These are phyloP conservation scores for Annulohypoxylon moriforme DNA, from an alignment of 495 filamentous ascomycete species.

Conservation along the genomic window DNA sequence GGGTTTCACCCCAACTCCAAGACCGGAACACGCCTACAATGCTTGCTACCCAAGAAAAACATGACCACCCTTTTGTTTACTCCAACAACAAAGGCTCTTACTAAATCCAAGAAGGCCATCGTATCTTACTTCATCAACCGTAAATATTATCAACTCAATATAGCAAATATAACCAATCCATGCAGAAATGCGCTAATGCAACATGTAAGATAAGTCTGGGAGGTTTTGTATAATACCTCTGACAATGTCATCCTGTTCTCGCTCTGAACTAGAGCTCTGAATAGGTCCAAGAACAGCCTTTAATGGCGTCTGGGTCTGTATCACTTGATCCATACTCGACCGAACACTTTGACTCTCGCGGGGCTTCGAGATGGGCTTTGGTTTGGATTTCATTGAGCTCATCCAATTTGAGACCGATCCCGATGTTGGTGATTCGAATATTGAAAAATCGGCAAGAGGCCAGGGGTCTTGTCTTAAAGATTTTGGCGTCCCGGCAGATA, in stretches of 20 bases:
- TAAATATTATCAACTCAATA: constrained; percentile 19
- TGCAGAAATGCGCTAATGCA: constrained; percentile 46
- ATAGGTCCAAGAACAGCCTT: constrained; percentile 30
- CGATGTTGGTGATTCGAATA: constrained; percentile 48
- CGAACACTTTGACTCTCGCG: constrained; percentile 17
- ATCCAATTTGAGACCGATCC: constrained; percentile 7
- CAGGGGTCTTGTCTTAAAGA: constrained; percentile 46
- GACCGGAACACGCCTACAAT: constrained; percentile 33
- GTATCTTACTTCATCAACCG: background rate
- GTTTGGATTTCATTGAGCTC: constrained; percentile 4
- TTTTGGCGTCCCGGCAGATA: constrained; percentile 16
- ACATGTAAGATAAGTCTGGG: constrained; percentile 67
- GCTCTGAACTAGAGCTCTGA: constrained; percentile 38
- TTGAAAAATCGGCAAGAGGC: constrained; percentile 52
- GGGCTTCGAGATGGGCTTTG: constrained; percentile 9
- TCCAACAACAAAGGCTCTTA: constrained; percentile 21
- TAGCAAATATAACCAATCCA: constrained; percentile 16
- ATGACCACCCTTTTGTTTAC: constrained; percentile 32
- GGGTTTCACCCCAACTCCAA: constrained; percentile 24
- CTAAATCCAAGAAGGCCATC: constrained; percentile 5
- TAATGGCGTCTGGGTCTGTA: background rate
- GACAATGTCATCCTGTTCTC: constrained; percentile 51
- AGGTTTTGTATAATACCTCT: constrained; percentile 54
- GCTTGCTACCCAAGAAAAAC: constrained; percentile 27
- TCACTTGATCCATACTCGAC: background rate